Evolutionary conservation across 352 stramenopile genomes (phyloP).

Genomic region (Phytophthora megakarya): DNA sequence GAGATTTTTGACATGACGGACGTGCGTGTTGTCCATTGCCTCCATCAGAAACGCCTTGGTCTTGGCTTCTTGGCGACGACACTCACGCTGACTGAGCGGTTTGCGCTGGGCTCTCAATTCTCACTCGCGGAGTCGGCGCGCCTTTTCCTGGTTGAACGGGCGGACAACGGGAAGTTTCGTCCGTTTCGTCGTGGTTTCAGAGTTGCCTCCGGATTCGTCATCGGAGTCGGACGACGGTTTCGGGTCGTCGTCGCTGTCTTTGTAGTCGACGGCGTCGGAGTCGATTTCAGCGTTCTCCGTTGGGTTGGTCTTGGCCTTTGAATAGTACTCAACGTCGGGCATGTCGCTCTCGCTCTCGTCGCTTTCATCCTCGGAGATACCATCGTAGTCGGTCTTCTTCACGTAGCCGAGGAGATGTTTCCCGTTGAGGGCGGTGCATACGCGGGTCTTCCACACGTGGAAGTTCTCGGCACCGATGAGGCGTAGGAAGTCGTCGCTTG

Average conservation of each 20-base stretch:
- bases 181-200: background rate
- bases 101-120: too few species aligned
- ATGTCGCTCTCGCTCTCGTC: background rate
- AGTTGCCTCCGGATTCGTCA: slow-evolving; percentile 1
- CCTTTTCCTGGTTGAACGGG: too few species aligned
- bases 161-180: too few species aligned
- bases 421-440: slow-evolving; percentile 9
- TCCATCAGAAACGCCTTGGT: too few species aligned
- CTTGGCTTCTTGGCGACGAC: too few species aligned
- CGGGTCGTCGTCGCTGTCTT: slow-evolving; percentile 12
- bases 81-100: too few species aligned
- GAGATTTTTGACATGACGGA: too few species aligned
- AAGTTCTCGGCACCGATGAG: too few species aligned
- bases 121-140: too few species aligned
- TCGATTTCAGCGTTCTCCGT: background rate
- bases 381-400: slow-evolving; percentile 17
- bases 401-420: slow-evolving; percentile 29
- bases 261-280: slow-evolving; percentile 5
- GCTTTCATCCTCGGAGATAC: slow-evolving; percentile 3
- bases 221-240: slow-evolving; percentile 4
- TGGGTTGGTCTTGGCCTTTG: slow-evolving; percentile 2
- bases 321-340: too few species aligned
- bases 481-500: too few species aligned
- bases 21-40: too few species aligned
- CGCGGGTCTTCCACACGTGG: slow-evolving; percentile 13